Evolutionary conservation across 164 flowering plant species (phyloP), one percentile per base, ranked within the genome.

Genomic region (Magnolia sinica): DNA sequence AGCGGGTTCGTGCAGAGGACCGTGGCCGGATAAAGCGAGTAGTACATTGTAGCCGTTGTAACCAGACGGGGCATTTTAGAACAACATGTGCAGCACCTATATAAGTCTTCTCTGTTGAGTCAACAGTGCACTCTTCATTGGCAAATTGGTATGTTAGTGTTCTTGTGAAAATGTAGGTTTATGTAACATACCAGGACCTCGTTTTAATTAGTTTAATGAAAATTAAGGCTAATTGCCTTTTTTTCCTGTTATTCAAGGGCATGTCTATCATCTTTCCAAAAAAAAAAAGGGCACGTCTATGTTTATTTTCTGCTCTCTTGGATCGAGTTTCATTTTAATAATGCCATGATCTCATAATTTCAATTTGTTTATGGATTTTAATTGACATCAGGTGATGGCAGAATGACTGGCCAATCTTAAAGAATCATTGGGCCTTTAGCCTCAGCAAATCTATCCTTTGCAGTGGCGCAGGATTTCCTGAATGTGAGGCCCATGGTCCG

Each of bases 41-140:
- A 49, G 88, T 86, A 27, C 88, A 84, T 37, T 86, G 88, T 68
- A 86, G 88, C 73, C 85, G 88, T 50, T 86, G 88, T 80, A 86
- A 86, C 75, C 88, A 86, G 79, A 84, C 86, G 0, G 88, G 88
- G 49, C 88, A 86, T 76, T 86, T 86, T 74, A 82, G 88, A 70
- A 86, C 88, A 14, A 86, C 88, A 45, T 86, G 88, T 66, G 81
- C 88, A 64, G 68, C 68, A 22, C 68, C 68, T 65, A 65, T 65
- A 9, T 65, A 65, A 65, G 24, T 65, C 29, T 65, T 23, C 29
- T 23, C 68, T 63, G 65, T 63, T n/a, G 65, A 63, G 22, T n/a
- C 45, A 37, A 9, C 22, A 22, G 65, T 22, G 22, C 22, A n/a
- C n/a, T 16, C 8, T 9, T 63, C 23, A 18, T 37, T 37, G 45